Evolutionary conservation across 805 yeast genomes (phyloP).

Genomic region (Candida nitratophila): DNA sequence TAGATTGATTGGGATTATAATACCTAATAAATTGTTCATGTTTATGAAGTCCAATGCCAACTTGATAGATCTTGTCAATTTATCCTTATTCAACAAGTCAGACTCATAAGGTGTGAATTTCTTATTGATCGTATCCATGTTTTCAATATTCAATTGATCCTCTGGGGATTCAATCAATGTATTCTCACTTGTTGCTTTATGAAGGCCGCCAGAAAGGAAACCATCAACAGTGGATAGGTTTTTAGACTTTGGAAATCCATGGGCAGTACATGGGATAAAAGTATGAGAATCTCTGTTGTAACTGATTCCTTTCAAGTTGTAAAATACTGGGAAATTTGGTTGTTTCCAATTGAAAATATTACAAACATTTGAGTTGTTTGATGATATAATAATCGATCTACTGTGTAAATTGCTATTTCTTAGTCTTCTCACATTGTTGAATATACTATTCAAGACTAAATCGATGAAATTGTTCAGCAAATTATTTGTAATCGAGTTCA

Average conservation of each 20-base stretch:
- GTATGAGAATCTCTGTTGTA: slow-evolving; percentile 19
- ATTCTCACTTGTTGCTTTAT: background rate
- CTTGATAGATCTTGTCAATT: slow-evolving; percentile 61
- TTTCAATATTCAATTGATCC: slow-evolving; percentile 24
- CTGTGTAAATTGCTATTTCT: slow-evolving; percentile 23
- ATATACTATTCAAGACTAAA: slow-evolving; percentile 58
- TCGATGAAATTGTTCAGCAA: slow-evolving; percentile 73
- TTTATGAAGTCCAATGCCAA: slow-evolving; percentile 79
- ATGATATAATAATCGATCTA: slow-evolving; percentile 75
- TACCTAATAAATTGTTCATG: slow-evolving; percentile 77
- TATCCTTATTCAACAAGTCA: slow-evolving; percentile 29
- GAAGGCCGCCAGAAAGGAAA: background rate
- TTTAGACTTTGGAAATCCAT: slow-evolving; percentile 24
- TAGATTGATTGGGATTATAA: slow-evolving; percentile 67
- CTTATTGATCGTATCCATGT: slow-evolving; percentile 28
- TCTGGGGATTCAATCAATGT: background rate
- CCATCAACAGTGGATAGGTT: background rate
- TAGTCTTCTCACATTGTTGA: slow-evolving; percentile 63
- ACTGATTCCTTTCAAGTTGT: slow-evolving; percentile 65
- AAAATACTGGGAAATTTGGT: slow-evolving; percentile 93
- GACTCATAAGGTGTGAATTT: slow-evolving; percentile 26
- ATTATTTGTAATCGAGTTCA: slow-evolving; percentile 18
- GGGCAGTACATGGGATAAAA: slow-evolving; percentile 33
- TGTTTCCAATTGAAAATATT: slow-evolving; percentile 96
- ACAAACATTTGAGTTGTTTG: slow-evolving; percentile 85